Percentiles rank a stretch among this genome's conserved stretches.
phyloP scores from a whole-genome alignment of 805 yeast genomes.

The Candida boidinii region DNA sequence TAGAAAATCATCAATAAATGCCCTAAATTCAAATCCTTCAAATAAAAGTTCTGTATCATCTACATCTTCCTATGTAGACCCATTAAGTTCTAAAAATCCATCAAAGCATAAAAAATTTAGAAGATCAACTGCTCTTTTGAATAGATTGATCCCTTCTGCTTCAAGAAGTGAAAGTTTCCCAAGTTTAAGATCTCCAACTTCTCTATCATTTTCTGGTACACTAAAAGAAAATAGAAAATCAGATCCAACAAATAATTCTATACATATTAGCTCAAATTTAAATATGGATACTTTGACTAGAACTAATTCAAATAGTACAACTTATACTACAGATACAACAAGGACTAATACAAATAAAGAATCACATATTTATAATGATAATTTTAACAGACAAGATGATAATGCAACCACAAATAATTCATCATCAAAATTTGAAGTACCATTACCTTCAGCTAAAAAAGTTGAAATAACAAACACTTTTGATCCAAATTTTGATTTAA shows the following conservation, averaged over 20 bases:
- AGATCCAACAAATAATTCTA: slow-evolving; percentile 5
- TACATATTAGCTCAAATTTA: not conserved
- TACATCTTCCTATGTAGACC: slow-evolving; percentile 9
- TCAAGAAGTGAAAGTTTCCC: slow-evolving; percentile 20
- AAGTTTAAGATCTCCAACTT: not conserved
- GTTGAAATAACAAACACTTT: no score
- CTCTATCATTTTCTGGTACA: slow-evolving; percentile 1
- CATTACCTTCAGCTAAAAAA: no score
- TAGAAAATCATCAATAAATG: slow-evolving; percentile 1
- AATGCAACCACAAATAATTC: no score
- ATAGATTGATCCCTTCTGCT: slow-evolving; percentile 17
- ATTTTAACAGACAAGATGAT: no score
- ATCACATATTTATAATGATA: no score
- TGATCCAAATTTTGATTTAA: no score
- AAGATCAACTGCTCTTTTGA: slow-evolving; percentile 14
- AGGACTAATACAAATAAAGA: no score
- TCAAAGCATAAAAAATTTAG: slow-evolving; percentile 14
- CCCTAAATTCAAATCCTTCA: not conserved
- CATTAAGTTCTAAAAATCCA: slow-evolving; percentile 14
- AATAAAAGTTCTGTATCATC: not conserved
- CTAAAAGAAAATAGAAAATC: slow-evolving; percentile 8
- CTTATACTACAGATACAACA: no score
- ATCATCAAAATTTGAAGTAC: no score
- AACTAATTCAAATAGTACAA: not conserved
- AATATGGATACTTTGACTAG: not conserved